Conservation (phyloP, 2,329 filamentous ascomycete species). For the Colletotrichum plurivorum region DNA sequence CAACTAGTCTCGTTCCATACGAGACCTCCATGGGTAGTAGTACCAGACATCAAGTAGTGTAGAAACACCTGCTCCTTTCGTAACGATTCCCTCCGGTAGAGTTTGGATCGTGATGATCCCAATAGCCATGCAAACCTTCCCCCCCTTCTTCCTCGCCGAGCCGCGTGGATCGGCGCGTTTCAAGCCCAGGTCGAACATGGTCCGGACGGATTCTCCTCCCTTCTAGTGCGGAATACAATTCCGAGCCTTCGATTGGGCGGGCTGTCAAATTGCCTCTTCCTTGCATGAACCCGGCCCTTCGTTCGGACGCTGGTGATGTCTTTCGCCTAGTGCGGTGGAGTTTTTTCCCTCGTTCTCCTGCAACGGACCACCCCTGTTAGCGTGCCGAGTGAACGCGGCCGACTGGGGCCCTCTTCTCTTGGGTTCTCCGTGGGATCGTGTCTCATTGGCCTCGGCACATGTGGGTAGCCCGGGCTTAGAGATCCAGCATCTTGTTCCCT, state of each 20-base stretch:
- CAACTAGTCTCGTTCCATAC: slow-evolving; percentile 3
- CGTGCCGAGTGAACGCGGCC: slow-evolving; percentile 5
- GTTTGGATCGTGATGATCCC: slow-evolving; percentile 22
- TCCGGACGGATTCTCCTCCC: not conserved
- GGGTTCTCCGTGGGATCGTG: not conserved
- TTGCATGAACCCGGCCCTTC: slow-evolving; percentile 1
- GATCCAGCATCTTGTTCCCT: slow-evolving; percentile 9
- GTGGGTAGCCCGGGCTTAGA: not conserved
- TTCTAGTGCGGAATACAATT: not conserved
- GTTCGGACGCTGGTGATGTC: slow-evolving; percentile 29
- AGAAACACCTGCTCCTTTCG: not conserved
- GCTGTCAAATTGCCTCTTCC: not conserved
- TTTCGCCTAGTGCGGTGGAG: slow-evolving; percentile 38
- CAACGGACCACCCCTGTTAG: slow-evolving; percentile 24
- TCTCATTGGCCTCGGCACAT: slow-evolving; percentile 16
- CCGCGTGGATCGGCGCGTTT: slow-evolving; percentile 32
- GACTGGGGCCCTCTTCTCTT: not conserved
- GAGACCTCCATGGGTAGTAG: slow-evolving; percentile 5
- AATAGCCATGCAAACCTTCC: slow-evolving; percentile 2
- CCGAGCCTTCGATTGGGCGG: slow-evolving; percentile 1
- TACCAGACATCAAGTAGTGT: no score
- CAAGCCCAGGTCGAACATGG: slow-evolving; percentile 22
- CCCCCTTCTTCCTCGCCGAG: not conserved
- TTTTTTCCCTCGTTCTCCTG: slow-evolving; percentile 1
- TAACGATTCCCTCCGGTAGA: not conserved